Base-by-base conservation (phyloP, 768 basidiomycete species). In the Xerocomellus intermedius region DNA sequence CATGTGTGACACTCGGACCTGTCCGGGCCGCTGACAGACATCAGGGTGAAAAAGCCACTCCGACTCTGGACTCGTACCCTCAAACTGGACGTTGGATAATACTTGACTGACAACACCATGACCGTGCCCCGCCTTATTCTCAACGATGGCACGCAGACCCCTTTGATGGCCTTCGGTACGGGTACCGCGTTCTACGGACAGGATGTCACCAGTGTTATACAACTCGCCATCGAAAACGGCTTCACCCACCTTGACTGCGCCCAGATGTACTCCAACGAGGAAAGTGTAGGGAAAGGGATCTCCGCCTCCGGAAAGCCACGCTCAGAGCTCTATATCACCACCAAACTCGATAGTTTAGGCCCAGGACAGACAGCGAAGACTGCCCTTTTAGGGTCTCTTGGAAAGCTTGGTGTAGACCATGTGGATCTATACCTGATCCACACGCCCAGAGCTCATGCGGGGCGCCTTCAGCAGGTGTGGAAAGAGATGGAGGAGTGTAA, bases 251-350 rank as follows among this genome's bases (percentile, higher is more conserved):
- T 44, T 37, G 43, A 52, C 33, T 46, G 43, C 10, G 43, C 56
- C 13, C 37, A 58, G 47, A 44, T 13, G 30, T 57, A 45, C 24
- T 39, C 21, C 48, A 58, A 51, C 43, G 56, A 58, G 12, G 48
- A 45, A 48, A 48, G 51, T 19, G 33, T 17, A 28, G 28, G 38
- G 21, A 50, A 47, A 56, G 28, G 43, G 7, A 51, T 51, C 32
- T 26, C 19, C 5, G 21, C 33, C 32, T 44, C 55, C 8, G n/a
- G 33, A 35, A 42, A 39, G 17, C 43, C 24, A 26, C 35, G 48
- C 9, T 36, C 26, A 22, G 38, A 58, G 21, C 28, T 44, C 42
- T 39, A 45, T 39, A 57, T 44, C 32, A 45, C 30, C n/a, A 57
- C 33, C 6, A 30, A 33, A 24, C 48, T 26, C 38, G 14, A 37